Evolutionary conservation across 805 yeast genomes (phyloP), one percentile per base, ranked within the genome.

Genomic region (Diddensiella santjacobensis): DNA sequence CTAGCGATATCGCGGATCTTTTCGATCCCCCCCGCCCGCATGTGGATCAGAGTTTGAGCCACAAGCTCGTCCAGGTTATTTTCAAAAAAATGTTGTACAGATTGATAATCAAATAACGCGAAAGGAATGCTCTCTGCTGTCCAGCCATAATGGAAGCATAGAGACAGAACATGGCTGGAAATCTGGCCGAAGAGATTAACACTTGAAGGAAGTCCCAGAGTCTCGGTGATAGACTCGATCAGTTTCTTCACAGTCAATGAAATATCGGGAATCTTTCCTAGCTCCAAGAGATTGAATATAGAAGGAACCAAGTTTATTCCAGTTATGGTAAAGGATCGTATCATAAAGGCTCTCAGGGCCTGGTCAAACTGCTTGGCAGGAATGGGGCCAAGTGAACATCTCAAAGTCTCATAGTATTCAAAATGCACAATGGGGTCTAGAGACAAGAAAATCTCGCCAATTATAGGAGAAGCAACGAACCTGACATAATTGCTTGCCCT

Each of bases 51-150:
- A 35, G 18, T 35, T 17, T 35, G 38, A 5, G 44, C 35, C 30
- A 29, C 24, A n/a, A 51, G 3, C 24, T 48, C 47, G 8, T 41
- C 44, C 17, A 26, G 11, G 36, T 45, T 48, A n/a, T 24, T 31
- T 3, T 11, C 23, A 15, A 40, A 39, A 24, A 52, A 56, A 3
- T 49, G 45, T 8, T 37, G 6, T 20, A 11, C 11, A 2, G 58
- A 45, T 18, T 8, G 20, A 38, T 50, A 56, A 11, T 59, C 59
- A 42, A 53, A 56, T 2, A 52, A 17, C 10, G 3, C 17, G 30
- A 29, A 41, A 4, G 48, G 47, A 22, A 56, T 35, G 2, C 30
- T 17, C 6, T 10, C 10, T 10, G 48, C 6, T 2, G 46, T 13
- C n/a, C 11, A 6, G n/a, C 41, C 44, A 8, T 29, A 24, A 15